Conservation (phyloP, 1,284 basidiomycete genomes). For the Peniophora sp. region DNA sequence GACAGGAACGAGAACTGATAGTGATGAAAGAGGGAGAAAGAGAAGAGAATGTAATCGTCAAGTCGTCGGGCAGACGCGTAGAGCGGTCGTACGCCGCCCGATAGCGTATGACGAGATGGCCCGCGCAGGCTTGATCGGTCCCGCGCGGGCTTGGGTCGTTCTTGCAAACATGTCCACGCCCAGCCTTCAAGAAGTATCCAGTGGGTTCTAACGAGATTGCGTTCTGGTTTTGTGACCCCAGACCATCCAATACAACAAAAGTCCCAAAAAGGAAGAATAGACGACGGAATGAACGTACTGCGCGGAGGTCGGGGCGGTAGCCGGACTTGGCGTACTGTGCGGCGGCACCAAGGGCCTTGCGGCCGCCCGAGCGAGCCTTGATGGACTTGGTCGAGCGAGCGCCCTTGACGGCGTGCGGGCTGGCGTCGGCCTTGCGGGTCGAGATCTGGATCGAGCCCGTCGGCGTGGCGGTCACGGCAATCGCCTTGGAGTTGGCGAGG, state of each 20-base stretch:
- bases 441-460: conserved; percentile 57
- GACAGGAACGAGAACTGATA: conserved; percentile 9
- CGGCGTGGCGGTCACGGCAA: conserved; percentile 56
- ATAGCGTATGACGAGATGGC: conserved; percentile 63
- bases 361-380: conserved; percentile 65
- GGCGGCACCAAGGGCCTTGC: conserved; percentile 69
- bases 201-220: conserved; percentile 56
- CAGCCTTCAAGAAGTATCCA: conserved; percentile 58
- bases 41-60: conserved; percentile 47
- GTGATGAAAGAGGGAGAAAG: conserved; percentile 12
- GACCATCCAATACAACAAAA: background rate
- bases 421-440: conserved; percentile 62
- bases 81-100: conserved; percentile 54
- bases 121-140: conserved; percentile 57
- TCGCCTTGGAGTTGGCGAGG: conserved; percentile 76
- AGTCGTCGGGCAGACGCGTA: conserved; percentile 62
- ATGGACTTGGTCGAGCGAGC: conserved; percentile 46
- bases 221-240: conserved; percentile 1
- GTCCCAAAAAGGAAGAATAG: background rate
- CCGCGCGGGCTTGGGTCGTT: conserved; percentile 38
- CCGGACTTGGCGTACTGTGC: conserved; percentile 61
- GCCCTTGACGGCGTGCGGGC: conserved; percentile 43
- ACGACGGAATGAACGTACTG: conserved; percentile 41
- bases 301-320: conserved; percentile 79
- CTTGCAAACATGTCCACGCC: conserved; percentile 85